phyloP scores from a whole-genome alignment of 2,329 filamentous ascomycete species.

The Nemania sp. region DNA sequence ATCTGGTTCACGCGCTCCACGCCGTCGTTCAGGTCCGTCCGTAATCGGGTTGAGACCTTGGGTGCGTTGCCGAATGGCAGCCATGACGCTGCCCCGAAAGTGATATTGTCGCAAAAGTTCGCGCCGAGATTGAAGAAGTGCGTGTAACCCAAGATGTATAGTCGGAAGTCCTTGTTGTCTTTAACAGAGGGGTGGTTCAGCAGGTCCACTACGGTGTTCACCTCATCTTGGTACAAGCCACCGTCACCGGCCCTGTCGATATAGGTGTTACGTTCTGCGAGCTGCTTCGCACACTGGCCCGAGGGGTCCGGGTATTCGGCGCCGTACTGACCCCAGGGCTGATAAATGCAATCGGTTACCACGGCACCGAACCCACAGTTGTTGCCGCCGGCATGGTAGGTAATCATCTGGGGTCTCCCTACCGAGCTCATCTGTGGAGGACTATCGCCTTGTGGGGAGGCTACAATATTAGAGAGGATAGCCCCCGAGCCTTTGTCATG shows the following conservation, averaged over 20 bases:
- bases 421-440: slow-evolving; percentile 13
- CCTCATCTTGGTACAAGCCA: slow-evolving; percentile 14
- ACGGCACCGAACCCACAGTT: slow-evolving; percentile 17
- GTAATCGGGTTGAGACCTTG: slow-evolving; percentile 10
- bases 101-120: slow-evolving; percentile 18
- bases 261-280: slow-evolving; percentile 5
- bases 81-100: not conserved
- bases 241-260: slow-evolving; percentile 1
- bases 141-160: slow-evolving; percentile 16
- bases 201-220: slow-evolving; percentile 11
- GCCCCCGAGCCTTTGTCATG: slow-evolving; percentile 5
- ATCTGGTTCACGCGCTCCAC: slow-evolving; percentile 13
- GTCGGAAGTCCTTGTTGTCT: slow-evolving; percentile 13
- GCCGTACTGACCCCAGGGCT: slow-evolving; percentile 8
- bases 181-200: slow-evolving; percentile 7
- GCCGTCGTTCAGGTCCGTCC: slow-evolving; percentile 12
- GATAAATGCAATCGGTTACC: slow-evolving; percentile 17
- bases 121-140: slow-evolving; percentile 17
- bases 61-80: not conserved
- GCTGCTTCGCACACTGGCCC: slow-evolving; percentile 3
- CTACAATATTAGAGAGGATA: slow-evolving; percentile 7
- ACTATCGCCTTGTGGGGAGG: slow-evolving; percentile 10
- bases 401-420: slow-evolving; percentile 17
- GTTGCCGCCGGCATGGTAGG: slow-evolving; percentile 19
- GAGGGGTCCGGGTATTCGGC: slow-evolving; percentile 13